A percentile compares a stretch with the other conserved stretches of the same genome.
These are phyloP conservation scores for Fusarium goolgardi DNA, from an alignment of 2,329 filamentous ascomycete species.

Conservation along the genomic window DNA sequence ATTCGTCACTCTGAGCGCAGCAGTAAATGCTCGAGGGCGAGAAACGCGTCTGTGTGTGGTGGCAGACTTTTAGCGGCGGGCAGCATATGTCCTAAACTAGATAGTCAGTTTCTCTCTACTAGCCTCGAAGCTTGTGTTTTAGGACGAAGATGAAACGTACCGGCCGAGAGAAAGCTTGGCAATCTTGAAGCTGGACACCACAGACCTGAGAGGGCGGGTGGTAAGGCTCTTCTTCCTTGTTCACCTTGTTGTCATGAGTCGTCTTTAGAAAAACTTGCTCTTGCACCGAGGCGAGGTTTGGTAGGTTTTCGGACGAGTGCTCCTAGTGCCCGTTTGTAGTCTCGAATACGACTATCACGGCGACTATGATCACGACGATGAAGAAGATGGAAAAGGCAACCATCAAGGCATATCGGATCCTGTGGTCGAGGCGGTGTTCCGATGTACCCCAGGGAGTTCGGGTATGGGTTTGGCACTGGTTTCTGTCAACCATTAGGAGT, in stretches of 20 bases:
- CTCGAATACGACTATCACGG: slow-evolving; percentile 36
- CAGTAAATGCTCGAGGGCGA: slow-evolving; percentile 24
- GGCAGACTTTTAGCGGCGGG: slow-evolving; percentile 19
- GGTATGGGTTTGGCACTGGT: slow-evolving; percentile 49
- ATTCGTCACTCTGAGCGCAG: slow-evolving; percentile 28
- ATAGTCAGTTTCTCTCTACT: background rate
- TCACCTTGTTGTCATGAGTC: background rate
- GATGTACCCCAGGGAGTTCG: slow-evolving; percentile 46
- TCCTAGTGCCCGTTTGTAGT: slow-evolving; percentile 13
- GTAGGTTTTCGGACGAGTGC: slow-evolving; percentile 1
- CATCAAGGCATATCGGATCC: slow-evolving; percentile 46
- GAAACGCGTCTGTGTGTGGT: slow-evolving; percentile 5
- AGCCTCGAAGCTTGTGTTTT: slow-evolving; percentile 4
- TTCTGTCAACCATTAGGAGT: slow-evolving; percentile 40
- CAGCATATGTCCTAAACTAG: slow-evolving; percentile 28
- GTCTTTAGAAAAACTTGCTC: background rate
- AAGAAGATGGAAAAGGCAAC: slow-evolving; percentile 40
- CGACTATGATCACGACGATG: slow-evolving; percentile 39
- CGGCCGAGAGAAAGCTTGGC: slow-evolving; percentile 22
- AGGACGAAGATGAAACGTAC: slow-evolving; percentile 22
- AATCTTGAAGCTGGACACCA: slow-evolving; percentile 19
- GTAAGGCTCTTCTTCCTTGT: slow-evolving; percentile 1
- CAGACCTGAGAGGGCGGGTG: slow-evolving; percentile 5
- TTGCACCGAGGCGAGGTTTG: slow-evolving; percentile 8
- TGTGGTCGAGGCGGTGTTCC: slow-evolving; percentile 44